A percentile compares a stretch with the other conserved stretches of the same genome.
These are phyloP conservation scores for Deinandra increscens DNA, from an alignment of 129 eudicot species.

Conservation along the genomic window DNA sequence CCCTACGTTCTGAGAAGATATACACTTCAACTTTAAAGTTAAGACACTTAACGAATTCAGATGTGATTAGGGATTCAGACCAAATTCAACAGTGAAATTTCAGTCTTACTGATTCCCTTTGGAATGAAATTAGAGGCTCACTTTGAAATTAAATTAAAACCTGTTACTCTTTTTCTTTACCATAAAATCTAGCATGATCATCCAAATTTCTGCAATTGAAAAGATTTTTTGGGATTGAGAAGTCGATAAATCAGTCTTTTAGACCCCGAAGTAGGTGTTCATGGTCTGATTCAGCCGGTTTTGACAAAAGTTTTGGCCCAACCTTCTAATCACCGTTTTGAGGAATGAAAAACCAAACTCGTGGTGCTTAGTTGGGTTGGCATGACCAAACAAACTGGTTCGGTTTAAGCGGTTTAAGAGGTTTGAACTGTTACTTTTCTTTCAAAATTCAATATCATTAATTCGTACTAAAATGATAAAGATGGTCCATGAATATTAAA, in stretches of 20 bases:
- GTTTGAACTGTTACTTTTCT: not conserved
- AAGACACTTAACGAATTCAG: not conserved
- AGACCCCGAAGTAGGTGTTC: not conserved
- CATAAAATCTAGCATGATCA: not conserved
- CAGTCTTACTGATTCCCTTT: not conserved
- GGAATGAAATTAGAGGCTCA: not conserved
- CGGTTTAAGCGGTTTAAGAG: not conserved
- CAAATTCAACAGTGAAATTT: not conserved
- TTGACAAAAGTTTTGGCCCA: not conserved
- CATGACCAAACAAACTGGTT: not conserved
- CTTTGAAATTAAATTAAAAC: too few species aligned
- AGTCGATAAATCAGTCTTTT: slow-evolving; percentile 2
- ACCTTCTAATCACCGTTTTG: not conserved
- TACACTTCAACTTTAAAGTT: not conserved
- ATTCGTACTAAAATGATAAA: not conserved
- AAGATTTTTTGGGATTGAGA: slow-evolving; percentile 8
- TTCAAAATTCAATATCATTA: not conserved
- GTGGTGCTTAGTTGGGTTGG: not conserved
- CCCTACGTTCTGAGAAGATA: not conserved
- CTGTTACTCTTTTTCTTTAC: not conserved
- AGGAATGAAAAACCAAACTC: not conserved
- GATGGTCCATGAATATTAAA: not conserved
- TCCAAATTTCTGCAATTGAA: not conserved
- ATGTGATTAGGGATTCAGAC: not conserved
- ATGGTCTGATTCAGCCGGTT: not conserved